Evolutionary conservation across 2,329 filamentous ascomycete species (phyloP).

Genomic region (Neocucurbitaria cava): DNA sequence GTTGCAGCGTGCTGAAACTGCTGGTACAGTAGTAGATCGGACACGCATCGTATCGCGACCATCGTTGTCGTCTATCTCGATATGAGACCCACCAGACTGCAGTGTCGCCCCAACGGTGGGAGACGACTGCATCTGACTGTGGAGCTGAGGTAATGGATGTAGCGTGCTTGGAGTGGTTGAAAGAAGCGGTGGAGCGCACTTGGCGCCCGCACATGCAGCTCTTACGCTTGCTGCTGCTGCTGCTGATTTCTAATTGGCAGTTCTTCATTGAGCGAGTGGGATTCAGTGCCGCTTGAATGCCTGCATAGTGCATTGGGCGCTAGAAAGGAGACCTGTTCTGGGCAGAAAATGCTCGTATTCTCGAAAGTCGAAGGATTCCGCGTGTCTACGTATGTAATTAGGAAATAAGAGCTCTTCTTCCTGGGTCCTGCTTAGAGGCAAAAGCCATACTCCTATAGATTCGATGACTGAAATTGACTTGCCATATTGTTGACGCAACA

Average conservation of each 20-base stretch:
- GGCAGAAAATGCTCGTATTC: conserved; percentile 5
- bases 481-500: conserved; percentile 12
- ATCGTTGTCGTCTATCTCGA: conserved; percentile 22
- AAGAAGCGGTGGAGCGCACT: conserved; percentile 17
- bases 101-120: conserved; percentile 24
- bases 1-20: conserved; percentile 7
- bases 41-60: conserved; percentile 22
- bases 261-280: conserved; percentile 12
- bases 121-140: conserved; percentile 24
- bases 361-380: conserved; percentile 2
- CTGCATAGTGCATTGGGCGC: conserved; percentile 13
- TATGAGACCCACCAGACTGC: conserved; percentile 27
- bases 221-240: conserved; percentile 1
- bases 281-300: conserved; percentile 12
- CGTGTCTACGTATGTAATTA: neutral
- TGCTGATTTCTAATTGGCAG: conserved; percentile 11
- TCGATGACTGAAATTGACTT: conserved; percentile 1
- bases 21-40: conserved; percentile 15
- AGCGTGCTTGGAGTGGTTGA: conserved; percentile 20
- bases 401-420: neutral
- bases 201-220: conserved; percentile 19
- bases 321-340: conserved; percentile 1
- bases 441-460: no score
- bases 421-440: neutral
- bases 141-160: conserved; percentile 23